phyloP scores from a whole-genome alignment of 257 asterid species.

The Gentiana straminea region DNA sequence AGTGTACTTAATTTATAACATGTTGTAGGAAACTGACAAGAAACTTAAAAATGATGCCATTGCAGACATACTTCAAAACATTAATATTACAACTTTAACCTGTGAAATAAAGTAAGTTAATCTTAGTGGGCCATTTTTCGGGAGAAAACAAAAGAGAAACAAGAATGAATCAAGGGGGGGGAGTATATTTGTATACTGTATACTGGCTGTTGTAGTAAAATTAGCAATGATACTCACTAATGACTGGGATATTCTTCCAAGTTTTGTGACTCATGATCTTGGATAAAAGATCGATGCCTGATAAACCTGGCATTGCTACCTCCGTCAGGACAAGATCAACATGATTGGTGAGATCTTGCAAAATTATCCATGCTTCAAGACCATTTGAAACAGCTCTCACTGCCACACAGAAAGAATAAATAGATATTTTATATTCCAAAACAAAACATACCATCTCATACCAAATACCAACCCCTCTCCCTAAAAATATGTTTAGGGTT shows the following conservation, averaged over 20 bases:
- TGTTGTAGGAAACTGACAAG: too few relatives aligned
- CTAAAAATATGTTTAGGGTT: too few relatives aligned
- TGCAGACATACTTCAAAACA: too few relatives aligned
- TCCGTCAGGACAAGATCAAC: slow-evolving; percentile 36
- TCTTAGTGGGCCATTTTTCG: too few relatives aligned
- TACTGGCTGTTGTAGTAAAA: not conserved
- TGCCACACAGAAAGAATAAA: slow-evolving; percentile 7
- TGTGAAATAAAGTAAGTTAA: too few relatives aligned
- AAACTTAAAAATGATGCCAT: too few relatives aligned
- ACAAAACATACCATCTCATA: too few relatives aligned
- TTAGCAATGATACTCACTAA: slow-evolving; percentile 24
- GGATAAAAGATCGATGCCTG: slow-evolving; percentile 34
- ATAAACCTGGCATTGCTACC: slow-evolving; percentile 32
- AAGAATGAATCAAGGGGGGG: not conserved
- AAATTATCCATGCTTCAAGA: slow-evolving; percentile 37
- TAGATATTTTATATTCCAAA: not conserved
- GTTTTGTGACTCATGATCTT: slow-evolving; percentile 41
- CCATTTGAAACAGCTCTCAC: slow-evolving; percentile 35
- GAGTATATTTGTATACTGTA: not conserved
- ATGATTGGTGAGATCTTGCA: slow-evolving; percentile 29
- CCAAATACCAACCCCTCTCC: too few relatives aligned
- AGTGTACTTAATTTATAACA: too few relatives aligned
- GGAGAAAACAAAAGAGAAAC: too few relatives aligned
- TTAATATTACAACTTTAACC: too few relatives aligned
- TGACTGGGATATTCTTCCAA: slow-evolving; percentile 35